phyloP scores from a whole-genome alignment of 768 basidiomycete genomes.

The Lactifluus rugatus region DNA sequence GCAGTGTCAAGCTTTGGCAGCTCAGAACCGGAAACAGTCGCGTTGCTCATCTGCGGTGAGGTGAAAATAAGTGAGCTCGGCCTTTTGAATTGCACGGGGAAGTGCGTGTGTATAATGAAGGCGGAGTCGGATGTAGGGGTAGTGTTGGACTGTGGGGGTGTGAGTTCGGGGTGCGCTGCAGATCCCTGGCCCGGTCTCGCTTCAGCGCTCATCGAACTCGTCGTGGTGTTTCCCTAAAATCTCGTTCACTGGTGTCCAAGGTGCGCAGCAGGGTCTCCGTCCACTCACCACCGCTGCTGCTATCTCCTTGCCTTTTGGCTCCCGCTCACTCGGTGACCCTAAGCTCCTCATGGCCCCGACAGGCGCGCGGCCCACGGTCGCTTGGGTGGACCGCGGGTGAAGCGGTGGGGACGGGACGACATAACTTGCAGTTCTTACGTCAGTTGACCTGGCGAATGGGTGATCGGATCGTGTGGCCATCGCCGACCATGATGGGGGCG shows the following conservation, averaged over 20 bases:
- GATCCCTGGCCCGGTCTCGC: conserved; percentile 4
- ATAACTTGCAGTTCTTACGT: not conserved
- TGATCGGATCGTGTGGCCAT: conserved; percentile 3
- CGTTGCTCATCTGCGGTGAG: not conserved
- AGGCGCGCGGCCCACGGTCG: not conserved
- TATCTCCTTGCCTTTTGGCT: conserved; percentile 2
- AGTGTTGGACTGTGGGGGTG: not conserved
- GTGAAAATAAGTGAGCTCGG: too few relatives aligned
- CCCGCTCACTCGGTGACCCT: not conserved
- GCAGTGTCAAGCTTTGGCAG: not conserved
- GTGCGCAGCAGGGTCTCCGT: conserved; percentile 7
- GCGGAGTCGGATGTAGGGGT: too few relatives aligned
- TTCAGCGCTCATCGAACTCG: not conserved
- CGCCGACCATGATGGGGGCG: not conserved
- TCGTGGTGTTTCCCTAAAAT: conserved; percentile 4
- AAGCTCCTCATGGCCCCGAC: not conserved
- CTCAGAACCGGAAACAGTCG: not conserved
- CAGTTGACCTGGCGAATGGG: not conserved
- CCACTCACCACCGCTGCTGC: conserved; percentile 13
- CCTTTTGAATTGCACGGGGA: too few relatives aligned
- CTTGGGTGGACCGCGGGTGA: not conserved
- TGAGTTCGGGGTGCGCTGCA: conserved; percentile 1
- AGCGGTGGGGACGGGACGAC: not conserved
- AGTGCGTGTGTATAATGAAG: too few relatives aligned
- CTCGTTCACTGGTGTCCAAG: conserved; percentile 5